These are phyloP conservation scores for Chaetomium fimeti DNA, from an alignment of 495 filamentous ascomycete genomes.

Conservation along the genomic window DNA sequence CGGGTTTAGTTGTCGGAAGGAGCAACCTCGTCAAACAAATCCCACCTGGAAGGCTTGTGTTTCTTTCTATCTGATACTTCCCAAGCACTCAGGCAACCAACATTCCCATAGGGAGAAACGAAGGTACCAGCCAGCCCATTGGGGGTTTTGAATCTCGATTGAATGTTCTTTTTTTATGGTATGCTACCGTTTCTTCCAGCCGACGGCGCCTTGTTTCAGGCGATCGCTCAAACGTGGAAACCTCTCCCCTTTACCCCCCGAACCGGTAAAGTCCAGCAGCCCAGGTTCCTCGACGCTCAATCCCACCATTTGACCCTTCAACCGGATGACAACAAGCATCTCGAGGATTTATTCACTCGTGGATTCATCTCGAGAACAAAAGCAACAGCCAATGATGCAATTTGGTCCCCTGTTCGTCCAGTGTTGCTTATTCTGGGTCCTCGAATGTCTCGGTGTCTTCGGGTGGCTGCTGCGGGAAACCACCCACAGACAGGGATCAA, in stretches of 20 bases:
- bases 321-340: background rate
- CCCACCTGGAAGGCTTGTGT: background rate
- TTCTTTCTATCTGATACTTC: background rate
- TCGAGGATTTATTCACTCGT: background rate
- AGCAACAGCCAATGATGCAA: background rate
- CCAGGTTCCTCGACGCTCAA: background rate
- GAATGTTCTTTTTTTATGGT: too few relatives aligned
- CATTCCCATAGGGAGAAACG: too few relatives aligned
- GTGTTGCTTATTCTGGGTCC: background rate
- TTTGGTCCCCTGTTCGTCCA: background rate
- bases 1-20: background rate
- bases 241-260: background rate
- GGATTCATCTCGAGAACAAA: slow-evolving; percentile 4
- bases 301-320: background rate
- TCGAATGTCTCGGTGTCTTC: background rate
- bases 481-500: slow-evolving; percentile 17
- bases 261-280: background rate
- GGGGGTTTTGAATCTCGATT: too few relatives aligned
- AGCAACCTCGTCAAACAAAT: background rate
- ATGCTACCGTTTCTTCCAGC: background rate
- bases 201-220: slow-evolving; percentile 2
- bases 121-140: too few relatives aligned
- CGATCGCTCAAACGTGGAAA: background rate
- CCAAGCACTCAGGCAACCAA: background rate
- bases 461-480: background rate